Evolutionary conservation across 306 rosid species (phyloP).

Genomic region (Dalbergia oliveri): DNA sequence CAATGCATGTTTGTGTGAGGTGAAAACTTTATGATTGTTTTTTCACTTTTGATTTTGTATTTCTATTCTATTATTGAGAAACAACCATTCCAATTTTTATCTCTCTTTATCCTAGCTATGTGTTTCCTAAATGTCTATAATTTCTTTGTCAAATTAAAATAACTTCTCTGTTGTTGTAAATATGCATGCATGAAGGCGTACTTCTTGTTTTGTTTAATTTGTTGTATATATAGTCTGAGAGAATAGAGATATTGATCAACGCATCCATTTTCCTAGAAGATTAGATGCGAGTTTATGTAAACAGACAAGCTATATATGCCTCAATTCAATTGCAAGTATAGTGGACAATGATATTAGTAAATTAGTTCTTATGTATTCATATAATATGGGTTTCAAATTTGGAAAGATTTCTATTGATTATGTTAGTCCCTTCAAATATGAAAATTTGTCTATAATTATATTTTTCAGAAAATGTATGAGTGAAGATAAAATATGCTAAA

Average conservation of each 20-base stretch:
- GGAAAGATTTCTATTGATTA: background rate
- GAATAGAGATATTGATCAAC: background rate
- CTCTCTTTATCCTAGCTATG: background rate
- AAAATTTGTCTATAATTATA: no score
- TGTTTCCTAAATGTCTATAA: no score
- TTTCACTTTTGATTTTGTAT: no score
- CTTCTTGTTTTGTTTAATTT: background rate
- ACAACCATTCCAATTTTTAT: no score
- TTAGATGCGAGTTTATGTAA: background rate
- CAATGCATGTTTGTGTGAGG: no score
- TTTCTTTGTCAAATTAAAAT: no score
- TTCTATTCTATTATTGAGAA: no score
- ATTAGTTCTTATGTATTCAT: background rate
- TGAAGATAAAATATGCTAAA: no score
- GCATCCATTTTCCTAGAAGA: background rate
- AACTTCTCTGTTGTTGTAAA: no score
- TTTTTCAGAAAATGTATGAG: no score
- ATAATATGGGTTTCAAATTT: constrained; percentile 19
- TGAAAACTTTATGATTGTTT: no score
- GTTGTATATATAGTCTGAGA: background rate
- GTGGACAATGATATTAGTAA: background rate
- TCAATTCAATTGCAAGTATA: background rate
- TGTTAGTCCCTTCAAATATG: constrained; percentile 7
- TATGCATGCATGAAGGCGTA: no score
- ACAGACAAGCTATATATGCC: background rate